phyloP scores from a whole-genome alignment of 345 rosid genomes.

The Hirschfeldia incana region DNA sequence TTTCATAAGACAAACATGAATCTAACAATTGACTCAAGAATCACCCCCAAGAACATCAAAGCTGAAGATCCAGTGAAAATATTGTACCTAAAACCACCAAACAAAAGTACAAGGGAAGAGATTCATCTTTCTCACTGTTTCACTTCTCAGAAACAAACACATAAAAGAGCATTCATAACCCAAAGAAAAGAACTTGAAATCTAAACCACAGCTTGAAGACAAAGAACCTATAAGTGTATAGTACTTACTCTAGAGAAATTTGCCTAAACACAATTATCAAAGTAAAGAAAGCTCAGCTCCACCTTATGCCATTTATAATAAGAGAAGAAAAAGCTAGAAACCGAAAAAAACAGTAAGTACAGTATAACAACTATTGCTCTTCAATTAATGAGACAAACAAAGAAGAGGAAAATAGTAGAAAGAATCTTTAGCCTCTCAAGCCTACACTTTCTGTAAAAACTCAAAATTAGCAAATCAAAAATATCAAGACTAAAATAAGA shows the following conservation, averaged over 20 bases:
- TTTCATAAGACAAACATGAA: conserved; percentile 7
- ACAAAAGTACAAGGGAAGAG: conserved; percentile 7
- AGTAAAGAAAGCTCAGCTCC: conserved; percentile 25
- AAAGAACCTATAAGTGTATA: not conserved
- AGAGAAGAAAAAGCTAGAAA: conserved; percentile 8
- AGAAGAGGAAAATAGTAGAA: conserved; percentile 19
- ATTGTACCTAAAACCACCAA: not conserved
- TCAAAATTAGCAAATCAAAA: not conserved
- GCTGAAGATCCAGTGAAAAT: not conserved
- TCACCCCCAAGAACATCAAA: conserved; percentile 5
- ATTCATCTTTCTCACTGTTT: conserved; percentile 15
- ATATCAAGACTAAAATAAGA: conserved; percentile 22
- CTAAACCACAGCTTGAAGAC: conserved; percentile 7
- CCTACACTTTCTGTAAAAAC: not conserved
- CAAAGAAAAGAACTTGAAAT: conserved; percentile 13
- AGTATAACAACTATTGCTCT: conserved; percentile 38
- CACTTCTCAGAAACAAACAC: conserved; percentile 9
- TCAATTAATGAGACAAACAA: conserved; percentile 40
- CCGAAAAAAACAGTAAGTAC: conserved; percentile 29
- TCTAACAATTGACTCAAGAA: not conserved
- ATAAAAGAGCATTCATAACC: conserved; percentile 3
- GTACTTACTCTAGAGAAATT: conserved; percentile 19
- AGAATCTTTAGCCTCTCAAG: conserved; percentile 25
- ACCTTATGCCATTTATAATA: conserved; percentile 32
- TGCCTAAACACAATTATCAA: conserved; percentile 25